These are phyloP conservation scores for Epichloe uncinata DNA, from an alignment of 2,329 filamentous ascomycete species.

Conservation along the genomic window DNA sequence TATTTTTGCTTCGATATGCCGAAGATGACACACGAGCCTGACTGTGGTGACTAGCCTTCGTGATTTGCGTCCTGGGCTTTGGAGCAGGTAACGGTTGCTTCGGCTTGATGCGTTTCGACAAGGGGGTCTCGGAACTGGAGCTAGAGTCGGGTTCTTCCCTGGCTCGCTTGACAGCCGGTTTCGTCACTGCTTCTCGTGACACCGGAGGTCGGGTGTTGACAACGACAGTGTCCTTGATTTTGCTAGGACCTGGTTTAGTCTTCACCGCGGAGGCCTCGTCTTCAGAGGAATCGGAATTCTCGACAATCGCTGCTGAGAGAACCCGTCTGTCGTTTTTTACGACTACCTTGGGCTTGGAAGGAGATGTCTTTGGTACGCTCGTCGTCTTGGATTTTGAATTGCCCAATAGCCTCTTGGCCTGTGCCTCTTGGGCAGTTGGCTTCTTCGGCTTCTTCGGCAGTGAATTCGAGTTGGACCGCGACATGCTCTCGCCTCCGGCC, in stretches of 20 bases:
- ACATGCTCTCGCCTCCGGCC: slow-evolving; percentile 29
- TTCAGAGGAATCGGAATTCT: slow-evolving; percentile 42
- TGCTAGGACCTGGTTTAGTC: slow-evolving; percentile 16
- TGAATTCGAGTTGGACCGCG: slow-evolving; percentile 38
- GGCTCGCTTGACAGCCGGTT: slow-evolving; percentile 33
- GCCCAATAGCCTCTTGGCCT: slow-evolving; percentile 39
- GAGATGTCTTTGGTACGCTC: slow-evolving; percentile 19
- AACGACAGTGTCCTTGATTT: slow-evolving; percentile 20
- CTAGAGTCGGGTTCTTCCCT: slow-evolving; percentile 42
- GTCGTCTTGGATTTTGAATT: slow-evolving; percentile 23
- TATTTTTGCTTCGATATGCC: slow-evolving; percentile 26
- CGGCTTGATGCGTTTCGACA: slow-evolving; percentile 44
- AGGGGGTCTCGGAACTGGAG: slow-evolving; percentile 44
- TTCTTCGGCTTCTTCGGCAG: slow-evolving; percentile 43
- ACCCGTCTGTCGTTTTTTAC: slow-evolving; percentile 28
- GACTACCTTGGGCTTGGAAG: slow-evolving; percentile 27
- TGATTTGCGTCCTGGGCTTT: slow-evolving; percentile 30
- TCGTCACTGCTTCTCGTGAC: slow-evolving; percentile 19
- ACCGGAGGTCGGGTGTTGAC: slow-evolving; percentile 20
- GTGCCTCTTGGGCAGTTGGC: slow-evolving; percentile 35
- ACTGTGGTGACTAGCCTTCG: slow-evolving; percentile 33
- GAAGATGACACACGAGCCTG: slow-evolving; percentile 25
- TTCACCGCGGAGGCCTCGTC: slow-evolving; percentile 26
- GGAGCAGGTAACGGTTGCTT: slow-evolving; percentile 25
- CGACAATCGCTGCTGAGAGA: slow-evolving; percentile 42